Evolutionary conservation across 176 grass and related monocot genomes (phyloP).

Genomic region (Cenchrus fungigraminus): DNA sequence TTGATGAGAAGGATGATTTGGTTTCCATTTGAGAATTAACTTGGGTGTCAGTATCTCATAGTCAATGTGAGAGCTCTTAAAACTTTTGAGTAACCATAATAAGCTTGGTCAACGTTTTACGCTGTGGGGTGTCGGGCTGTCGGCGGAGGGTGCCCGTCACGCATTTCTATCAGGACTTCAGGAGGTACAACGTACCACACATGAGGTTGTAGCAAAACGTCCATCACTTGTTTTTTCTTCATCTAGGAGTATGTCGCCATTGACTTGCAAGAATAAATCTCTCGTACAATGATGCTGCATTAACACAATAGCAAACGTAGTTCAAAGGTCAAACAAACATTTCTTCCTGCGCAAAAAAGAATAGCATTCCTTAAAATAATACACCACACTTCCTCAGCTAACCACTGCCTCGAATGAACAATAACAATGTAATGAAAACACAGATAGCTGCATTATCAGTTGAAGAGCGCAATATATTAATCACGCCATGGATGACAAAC

Average conservation of each 20-base stretch:
- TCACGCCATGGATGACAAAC: neutral
- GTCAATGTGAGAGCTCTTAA: neutral
- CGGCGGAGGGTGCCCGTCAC: neutral
- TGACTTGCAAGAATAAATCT: constrained; percentile 31
- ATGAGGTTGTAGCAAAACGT: neutral
- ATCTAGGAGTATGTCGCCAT: neutral
- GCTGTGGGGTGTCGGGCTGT: neutral
- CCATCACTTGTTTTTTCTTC: neutral
- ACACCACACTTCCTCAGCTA: neutral
- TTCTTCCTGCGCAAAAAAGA: neutral
- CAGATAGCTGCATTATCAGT: neutral
- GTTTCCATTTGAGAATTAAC: neutral
- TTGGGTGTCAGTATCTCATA: neutral
- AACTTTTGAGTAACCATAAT: neutral
- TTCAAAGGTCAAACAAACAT: neutral
- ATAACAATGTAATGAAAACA: neutral
- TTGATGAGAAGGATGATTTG: neutral
- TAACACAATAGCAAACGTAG: neutral
- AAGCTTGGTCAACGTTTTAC: neutral
- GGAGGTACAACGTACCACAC: neutral
- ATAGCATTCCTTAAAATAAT: neutral
- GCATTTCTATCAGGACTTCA: no score
- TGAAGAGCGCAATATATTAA: neutral
- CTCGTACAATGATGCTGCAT: neutral
- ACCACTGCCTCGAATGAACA: neutral